phyloP scores from a whole-genome alignment of 148 eudicot species.

The Cornus florida region DNA sequence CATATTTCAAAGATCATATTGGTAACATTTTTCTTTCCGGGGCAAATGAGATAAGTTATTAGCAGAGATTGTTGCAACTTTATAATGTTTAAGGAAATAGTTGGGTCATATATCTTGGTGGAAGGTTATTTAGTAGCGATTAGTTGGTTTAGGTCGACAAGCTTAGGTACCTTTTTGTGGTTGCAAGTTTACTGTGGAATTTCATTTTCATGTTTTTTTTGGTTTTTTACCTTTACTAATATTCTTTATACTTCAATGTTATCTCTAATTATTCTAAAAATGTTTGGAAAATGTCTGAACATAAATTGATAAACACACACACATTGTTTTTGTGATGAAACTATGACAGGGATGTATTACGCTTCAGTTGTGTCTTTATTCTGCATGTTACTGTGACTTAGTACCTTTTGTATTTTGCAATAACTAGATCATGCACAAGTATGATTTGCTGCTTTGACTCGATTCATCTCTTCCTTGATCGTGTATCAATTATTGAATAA shows the following conservation, averaged over 20 bases:
- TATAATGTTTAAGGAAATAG: too few species aligned
- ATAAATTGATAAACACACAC: not conserved
- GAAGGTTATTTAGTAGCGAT: not conserved
- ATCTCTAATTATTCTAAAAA: conserved; percentile 1
- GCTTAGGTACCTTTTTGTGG: not conserved
- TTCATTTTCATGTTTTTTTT: not conserved
- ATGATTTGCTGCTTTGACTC: not conserved
- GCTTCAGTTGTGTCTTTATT: not conserved
- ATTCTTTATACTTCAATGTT: not conserved
- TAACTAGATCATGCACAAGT: not conserved
- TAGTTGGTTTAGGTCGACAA: not conserved
- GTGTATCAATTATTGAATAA: conserved; percentile 5
- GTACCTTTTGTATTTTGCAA: not conserved
- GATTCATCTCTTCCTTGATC: not conserved
- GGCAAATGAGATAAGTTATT: too few species aligned
- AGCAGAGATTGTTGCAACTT: not conserved
- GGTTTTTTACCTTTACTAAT: not conserved
- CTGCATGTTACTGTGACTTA: conserved; percentile 1
- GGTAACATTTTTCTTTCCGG: not conserved
- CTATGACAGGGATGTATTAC: not conserved
- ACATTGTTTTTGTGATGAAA: not conserved
- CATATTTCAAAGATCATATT: not conserved
- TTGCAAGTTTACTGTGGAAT: not conserved
- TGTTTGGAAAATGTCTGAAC: not conserved
- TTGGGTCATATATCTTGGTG: too few species aligned